These are phyloP conservation scores for Myxozyma melibiosi DNA, from an alignment of 805 yeast species.

Conservation along the genomic window DNA sequence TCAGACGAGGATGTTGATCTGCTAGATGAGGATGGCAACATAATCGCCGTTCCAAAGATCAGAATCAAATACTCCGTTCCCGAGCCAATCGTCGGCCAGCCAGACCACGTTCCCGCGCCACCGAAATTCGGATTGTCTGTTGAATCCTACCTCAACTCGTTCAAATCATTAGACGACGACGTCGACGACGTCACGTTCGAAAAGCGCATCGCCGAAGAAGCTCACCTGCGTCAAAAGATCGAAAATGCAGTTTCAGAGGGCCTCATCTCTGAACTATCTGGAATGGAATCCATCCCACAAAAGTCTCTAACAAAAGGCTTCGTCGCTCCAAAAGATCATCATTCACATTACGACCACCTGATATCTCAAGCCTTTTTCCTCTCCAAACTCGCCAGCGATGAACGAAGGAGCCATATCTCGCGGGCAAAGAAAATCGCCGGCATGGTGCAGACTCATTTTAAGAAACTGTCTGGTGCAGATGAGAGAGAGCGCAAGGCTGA, in stretches of 20 bases:
- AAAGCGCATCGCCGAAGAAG: constrained; percentile 57
- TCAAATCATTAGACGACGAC: constrained; percentile 63
- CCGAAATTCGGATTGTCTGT: constrained; percentile 50
- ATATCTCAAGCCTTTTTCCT: constrained; percentile 73
- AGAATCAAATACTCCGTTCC: constrained; percentile 40
- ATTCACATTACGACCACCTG: constrained; percentile 70
- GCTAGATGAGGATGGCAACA: constrained; percentile 2
- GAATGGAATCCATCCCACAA: constrained; percentile 31
- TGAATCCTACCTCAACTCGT: constrained; percentile 55
- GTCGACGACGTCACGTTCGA: constrained; percentile 62
- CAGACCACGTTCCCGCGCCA: constrained; percentile 53
- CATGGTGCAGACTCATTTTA: constrained; percentile 85
- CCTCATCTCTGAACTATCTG: constrained; percentile 42
- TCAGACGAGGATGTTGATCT: constrained; percentile 1
- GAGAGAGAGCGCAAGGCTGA: constrained; percentile 76
- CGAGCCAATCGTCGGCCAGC: constrained; percentile 59
- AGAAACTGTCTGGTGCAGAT: constrained; percentile 82
- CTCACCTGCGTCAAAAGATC: constrained; percentile 47
- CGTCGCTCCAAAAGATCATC: constrained; percentile 48
- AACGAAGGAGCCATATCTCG: constrained; percentile 63
- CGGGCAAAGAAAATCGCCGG: constrained; percentile 71
- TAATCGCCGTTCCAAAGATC: constrained; percentile 18
- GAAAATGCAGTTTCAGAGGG: constrained; percentile 49
- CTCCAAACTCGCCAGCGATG: constrained; percentile 68
- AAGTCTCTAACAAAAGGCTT: constrained; percentile 47